phyloP scores from a whole-genome alignment of 257 asterid species.

The Fraxinus pennsylvanica region DNA sequence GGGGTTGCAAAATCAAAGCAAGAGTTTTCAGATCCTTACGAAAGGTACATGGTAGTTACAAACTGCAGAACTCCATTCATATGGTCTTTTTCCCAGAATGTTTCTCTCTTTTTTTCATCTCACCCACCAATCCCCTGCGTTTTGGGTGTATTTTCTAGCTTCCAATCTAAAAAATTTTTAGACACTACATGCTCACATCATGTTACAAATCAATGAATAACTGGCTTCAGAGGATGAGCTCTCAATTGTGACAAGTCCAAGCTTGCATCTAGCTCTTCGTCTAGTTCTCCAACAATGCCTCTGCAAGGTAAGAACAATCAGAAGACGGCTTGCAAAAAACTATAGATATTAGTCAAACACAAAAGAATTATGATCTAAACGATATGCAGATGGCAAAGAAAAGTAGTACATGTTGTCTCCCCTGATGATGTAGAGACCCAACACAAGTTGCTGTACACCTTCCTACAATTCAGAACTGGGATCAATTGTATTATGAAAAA shows the following conservation, averaged over 20 bases:
- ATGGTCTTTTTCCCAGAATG: background rate
- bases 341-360: background rate
- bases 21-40: slow-evolving; percentile 7
- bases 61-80: slow-evolving; percentile 11
- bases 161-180: slow-evolving; percentile 26
- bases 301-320: slow-evolving; percentile 33
- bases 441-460: slow-evolving; percentile 96
- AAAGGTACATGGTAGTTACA: slow-evolving; percentile 24
- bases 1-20: background rate
- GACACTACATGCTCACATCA: slow-evolving; percentile 14
- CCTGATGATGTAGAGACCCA: slow-evolving; percentile 96
- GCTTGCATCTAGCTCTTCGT: slow-evolving; percentile 88
- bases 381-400: background rate
- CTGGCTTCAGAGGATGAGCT: slow-evolving; percentile 96
- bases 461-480: slow-evolving; percentile 52
- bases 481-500: background rate
- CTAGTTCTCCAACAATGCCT: slow-evolving; percentile 91
- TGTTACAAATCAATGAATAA: slow-evolving; percentile 59
- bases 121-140: background rate
- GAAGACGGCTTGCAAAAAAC: slow-evolving; percentile 4
- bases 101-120: background rate
- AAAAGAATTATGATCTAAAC: background rate
- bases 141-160: slow-evolving; percentile 18
- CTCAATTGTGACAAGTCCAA: slow-evolving; percentile 84
- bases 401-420: slow-evolving; percentile 83